These are phyloP conservation scores for Aspergillus thermomutatus DNA, from an alignment of 2,329 filamentous ascomycete species.

Conservation along the genomic window DNA sequence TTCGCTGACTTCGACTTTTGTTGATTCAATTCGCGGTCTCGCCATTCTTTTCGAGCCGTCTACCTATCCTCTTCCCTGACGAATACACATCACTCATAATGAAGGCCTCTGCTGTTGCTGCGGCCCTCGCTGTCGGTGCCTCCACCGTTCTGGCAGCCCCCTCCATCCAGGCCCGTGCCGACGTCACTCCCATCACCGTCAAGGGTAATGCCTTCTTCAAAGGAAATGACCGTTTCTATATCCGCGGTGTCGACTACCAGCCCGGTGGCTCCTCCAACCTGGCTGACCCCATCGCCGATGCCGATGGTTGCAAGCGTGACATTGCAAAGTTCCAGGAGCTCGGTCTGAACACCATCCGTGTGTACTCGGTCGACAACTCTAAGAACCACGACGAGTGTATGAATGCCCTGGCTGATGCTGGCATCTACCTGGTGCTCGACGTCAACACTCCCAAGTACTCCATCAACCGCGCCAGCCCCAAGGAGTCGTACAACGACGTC, in stretches of 20 bases:
- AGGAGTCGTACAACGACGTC: constrained; percentile 75
- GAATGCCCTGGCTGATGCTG: constrained; percentile 72
- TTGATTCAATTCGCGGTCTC: neutral
- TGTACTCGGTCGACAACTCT: constrained; percentile 90
- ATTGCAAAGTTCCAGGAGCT: constrained; percentile 78
- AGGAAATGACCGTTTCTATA: constrained; percentile 55
- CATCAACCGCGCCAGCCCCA: constrained; percentile 73
- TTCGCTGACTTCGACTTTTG: constrained; percentile 3
- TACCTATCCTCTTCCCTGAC: constrained; percentile 1
- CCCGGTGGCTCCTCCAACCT: constrained; percentile 61
- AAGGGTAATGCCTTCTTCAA: constrained; percentile 67
- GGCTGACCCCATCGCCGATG: constrained; percentile 73
- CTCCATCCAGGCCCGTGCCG: constrained; percentile 40
- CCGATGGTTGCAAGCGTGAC: constrained; percentile 69
- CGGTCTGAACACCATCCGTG: constrained; percentile 85
- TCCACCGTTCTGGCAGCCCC: constrained; percentile 45
- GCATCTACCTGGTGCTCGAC: constrained; percentile 88
- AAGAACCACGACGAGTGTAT: constrained; percentile 81
- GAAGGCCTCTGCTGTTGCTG: constrained; percentile 51
- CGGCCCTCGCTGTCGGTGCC: constrained; percentile 46
- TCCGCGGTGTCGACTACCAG: constrained; percentile 60
- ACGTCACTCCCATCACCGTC: constrained; percentile 55
- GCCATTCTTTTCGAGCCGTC: constrained; percentile 4
- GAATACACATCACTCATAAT: constrained; percentile 37
- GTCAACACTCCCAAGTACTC: constrained; percentile 91